Conservation (phyloP, 495 filamentous ascomycete species). For the Aspergillus egyptiacus region DNA sequence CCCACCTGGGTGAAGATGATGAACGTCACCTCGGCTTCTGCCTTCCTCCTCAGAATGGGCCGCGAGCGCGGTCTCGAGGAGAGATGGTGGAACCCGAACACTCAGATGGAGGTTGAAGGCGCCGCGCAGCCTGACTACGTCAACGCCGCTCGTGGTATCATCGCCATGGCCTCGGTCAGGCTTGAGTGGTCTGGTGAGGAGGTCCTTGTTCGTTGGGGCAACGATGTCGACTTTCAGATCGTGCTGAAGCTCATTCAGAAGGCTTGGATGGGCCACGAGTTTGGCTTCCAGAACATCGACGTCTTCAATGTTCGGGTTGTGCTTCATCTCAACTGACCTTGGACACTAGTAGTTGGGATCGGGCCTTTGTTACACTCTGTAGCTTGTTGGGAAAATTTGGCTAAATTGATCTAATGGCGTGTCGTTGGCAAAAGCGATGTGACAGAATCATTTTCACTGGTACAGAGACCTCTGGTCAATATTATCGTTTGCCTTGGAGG, state of each 20-base stretch:
- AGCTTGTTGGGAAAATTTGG: not conserved
- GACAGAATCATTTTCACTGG: too few species aligned
- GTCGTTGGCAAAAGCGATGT: too few species aligned
- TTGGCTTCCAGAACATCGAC: not conserved
- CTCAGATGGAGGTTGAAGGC: not conserved
- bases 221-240: conserved; percentile 12
- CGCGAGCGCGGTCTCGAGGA: not conserved
- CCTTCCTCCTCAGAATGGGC: conserved; percentile 9
- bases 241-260: conserved; percentile 5
- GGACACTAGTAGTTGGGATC: not conserved
- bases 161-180: conserved; percentile 6
- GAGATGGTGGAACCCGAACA: not conserved
- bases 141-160: not conserved
- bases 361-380: too few species aligned
- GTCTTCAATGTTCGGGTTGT: conserved; percentile 10
- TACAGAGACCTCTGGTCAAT: too few species aligned
- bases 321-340: conserved; percentile 13
- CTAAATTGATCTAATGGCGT: too few species aligned
- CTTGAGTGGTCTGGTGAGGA: conserved; percentile 10
- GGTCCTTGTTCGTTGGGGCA: conserved; percentile 11
- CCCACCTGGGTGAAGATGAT: conserved; percentile 5
- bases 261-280: conserved; percentile 2
- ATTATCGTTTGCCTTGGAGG: too few species aligned
- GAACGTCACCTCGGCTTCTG: conserved; percentile 5
- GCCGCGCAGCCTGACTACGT: not conserved